phyloP scores from a whole-genome alignment of 306 rosid genomes.

The Citrullus mucosospermus region DNA sequence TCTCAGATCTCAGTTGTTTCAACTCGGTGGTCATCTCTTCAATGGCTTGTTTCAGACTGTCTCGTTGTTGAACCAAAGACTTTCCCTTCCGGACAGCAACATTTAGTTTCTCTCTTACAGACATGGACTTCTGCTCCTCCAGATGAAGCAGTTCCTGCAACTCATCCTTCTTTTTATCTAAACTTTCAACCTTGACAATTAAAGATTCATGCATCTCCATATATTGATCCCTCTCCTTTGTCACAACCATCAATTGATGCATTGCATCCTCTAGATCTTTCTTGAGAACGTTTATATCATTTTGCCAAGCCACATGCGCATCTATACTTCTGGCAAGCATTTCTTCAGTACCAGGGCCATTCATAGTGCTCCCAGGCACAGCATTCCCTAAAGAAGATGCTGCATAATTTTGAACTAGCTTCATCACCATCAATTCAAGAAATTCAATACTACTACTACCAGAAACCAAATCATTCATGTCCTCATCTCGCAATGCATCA shows the following conservation, averaged over 20 bases:
- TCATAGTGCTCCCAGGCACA: constrained; percentile 18
- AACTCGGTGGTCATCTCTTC: constrained; percentile 51
- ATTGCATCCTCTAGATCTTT: constrained; percentile 63
- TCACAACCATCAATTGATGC: constrained; percentile 40
- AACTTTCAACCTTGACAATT: constrained; percentile 45
- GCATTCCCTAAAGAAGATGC: constrained; percentile 26
- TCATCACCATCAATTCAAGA: constrained; percentile 53
- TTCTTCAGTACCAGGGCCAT: constrained; percentile 19
- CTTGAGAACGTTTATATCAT: constrained; percentile 34
- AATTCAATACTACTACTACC: constrained; percentile 37
- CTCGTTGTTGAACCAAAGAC: constrained; percentile 77
- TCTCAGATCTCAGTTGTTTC: constrained; percentile 52
- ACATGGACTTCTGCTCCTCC: constrained; percentile 86
- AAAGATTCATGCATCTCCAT: constrained; percentile 44
- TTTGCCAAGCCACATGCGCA: constrained; percentile 22
- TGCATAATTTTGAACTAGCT: constrained; percentile 46
- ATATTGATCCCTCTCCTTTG: constrained; percentile 54
- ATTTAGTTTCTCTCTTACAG: constrained; percentile 75
- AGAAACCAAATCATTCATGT: constrained; percentile 28
- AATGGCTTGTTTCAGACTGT: constrained; percentile 63
- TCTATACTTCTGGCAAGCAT: constrained; percentile 28
- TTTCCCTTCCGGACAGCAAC: constrained; percentile 95
- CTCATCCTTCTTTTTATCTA: constrained; percentile 43
- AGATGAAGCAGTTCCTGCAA: constrained; percentile 62
- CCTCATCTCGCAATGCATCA: constrained; percentile 46